Conservation (phyloP, 306 rosid genomes). For the Hylodesmum podocarpum region DNA sequence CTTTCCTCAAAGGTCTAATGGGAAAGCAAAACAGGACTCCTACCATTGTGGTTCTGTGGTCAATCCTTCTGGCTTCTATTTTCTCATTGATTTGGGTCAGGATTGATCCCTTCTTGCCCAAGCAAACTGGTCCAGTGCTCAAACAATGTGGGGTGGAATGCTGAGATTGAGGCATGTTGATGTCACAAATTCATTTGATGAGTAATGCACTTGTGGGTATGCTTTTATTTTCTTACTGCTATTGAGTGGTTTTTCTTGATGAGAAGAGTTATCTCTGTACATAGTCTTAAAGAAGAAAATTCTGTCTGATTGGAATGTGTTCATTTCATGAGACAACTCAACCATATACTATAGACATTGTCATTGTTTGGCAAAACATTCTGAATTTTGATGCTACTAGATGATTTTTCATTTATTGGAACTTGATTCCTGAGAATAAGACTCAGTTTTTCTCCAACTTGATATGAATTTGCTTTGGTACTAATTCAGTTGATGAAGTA, state of each 20-base stretch:
- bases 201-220: conserved; percentile 21
- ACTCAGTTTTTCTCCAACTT: conserved; percentile 7
- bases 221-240: conserved; percentile 13
- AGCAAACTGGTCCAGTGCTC: conserved; percentile 55
- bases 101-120: conserved; percentile 57
- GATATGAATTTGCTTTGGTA: background rate
- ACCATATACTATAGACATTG: conserved; percentile 11
- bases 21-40: conserved; percentile 58
- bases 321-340: conserved; percentile 19
- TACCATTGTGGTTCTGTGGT: conserved; percentile 52
- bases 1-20: conserved; percentile 63
- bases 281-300: conserved; percentile 24
- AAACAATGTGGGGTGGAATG: conserved; percentile 61
- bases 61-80: conserved; percentile 48
- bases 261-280: conserved; percentile 28
- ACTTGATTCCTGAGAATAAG: conserved; percentile 19
- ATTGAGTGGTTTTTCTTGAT: conserved; percentile 23
- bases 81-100: conserved; percentile 59
- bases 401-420: conserved; percentile 13
- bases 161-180: conserved; percentile 22
- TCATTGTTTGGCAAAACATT: conserved; percentile 24
- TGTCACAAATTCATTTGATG: conserved; percentile 29
- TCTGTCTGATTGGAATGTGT: conserved; percentile 28
- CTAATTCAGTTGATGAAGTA: no score
- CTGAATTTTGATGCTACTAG: background rate